These are phyloP conservation scores for Gracilariopsis chorda DNA, from an alignment of 23 red algal genomes.

Conservation along the genomic window DNA sequence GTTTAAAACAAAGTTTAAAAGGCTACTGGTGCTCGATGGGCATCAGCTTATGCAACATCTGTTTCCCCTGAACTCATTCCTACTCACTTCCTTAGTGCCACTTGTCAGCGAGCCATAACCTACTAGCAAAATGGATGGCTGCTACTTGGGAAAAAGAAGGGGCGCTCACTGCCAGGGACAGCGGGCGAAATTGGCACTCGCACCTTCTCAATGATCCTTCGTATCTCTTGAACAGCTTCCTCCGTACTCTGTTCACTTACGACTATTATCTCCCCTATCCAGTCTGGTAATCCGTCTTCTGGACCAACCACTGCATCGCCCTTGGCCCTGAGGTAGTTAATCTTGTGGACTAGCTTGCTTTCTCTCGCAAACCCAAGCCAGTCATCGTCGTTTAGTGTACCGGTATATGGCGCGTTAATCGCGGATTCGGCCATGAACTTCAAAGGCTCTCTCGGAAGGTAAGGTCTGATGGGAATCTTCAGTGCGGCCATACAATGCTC, in stretches of 20 bases:
- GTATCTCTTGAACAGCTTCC: conserved; percentile 12
- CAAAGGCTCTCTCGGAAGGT: conserved; percentile 58
- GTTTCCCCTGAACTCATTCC: too few relatives aligned
- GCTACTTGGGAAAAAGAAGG: conserved; percentile 45
- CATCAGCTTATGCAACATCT: too few relatives aligned
- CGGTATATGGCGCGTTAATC: conserved; percentile 90
- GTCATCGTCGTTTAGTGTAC: conserved; percentile 53
- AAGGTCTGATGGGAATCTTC: conserved; percentile 83
- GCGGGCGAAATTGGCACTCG: conserved; percentile 38
- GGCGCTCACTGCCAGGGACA: neutral
- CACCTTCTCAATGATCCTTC: neutral
- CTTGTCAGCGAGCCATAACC: too few relatives aligned
- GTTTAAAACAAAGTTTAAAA: too few relatives aligned
- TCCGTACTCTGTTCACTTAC: neutral
- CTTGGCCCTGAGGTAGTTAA: conserved; percentile 68
- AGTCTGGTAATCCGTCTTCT: conserved; percentile 87
- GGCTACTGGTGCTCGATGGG: too few relatives aligned
- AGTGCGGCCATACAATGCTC: conserved; percentile 92
- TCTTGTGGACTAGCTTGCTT: conserved; percentile 34
- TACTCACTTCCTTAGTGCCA: too few relatives aligned
- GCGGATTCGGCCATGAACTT: conserved; percentile 81
- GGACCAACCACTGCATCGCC: conserved; percentile 83
- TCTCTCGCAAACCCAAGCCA: conserved; percentile 75
- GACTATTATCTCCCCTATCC: conserved; percentile 85
- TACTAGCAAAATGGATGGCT: conserved; percentile 40